Evolutionary conservation across 2,329 filamentous ascomycete species (phyloP).

Genomic region (Dactylellina sp.): DNA sequence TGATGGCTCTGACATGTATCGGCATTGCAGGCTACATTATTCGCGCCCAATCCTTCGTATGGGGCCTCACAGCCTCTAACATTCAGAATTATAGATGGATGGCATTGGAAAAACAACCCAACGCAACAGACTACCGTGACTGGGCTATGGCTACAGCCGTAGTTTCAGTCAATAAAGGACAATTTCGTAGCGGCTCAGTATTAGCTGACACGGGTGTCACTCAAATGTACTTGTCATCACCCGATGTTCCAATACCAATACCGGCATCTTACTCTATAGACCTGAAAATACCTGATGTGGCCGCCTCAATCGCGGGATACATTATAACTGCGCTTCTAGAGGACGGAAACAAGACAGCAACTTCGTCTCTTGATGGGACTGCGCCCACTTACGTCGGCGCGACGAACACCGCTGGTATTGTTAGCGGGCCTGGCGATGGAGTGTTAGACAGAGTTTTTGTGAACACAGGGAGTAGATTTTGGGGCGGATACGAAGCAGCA

Average conservation of each 20-base stretch:
- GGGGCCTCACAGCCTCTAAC: constrained; percentile 40
- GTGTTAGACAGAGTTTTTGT: constrained; percentile 43
- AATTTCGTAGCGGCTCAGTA: constrained; percentile 22
- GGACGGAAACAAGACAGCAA: constrained; percentile 3
- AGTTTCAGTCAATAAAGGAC: constrained; percentile 19
- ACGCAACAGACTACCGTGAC: constrained; percentile 25
- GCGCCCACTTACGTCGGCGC: constrained; percentile 33
- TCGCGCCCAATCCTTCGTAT: constrained; percentile 2
- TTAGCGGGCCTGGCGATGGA: constrained; percentile 34
- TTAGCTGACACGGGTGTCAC: constrained; percentile 42
- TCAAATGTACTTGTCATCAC: constrained; percentile 48
- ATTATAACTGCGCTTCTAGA: constrained; percentile 15
- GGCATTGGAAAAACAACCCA: constrained; percentile 35
- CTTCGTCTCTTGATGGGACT: constrained; percentile 20
- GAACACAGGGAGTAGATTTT: constrained; percentile 54
- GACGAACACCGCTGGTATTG: constrained; percentile 36
- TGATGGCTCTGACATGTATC: no score
- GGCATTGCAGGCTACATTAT: constrained; percentile 37
- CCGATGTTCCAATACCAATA: constrained; percentile 24
- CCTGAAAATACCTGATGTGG: constrained; percentile 29
- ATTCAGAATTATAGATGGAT: constrained; percentile 23
- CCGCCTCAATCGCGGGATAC: constrained; percentile 23
- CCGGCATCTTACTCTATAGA: constrained; percentile 27
- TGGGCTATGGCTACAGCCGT: constrained; percentile 37
- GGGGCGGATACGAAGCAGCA: constrained; percentile 31